Evolutionary conservation across 257 asterid species (phyloP).

Genomic region (Striga asiatica): DNA sequence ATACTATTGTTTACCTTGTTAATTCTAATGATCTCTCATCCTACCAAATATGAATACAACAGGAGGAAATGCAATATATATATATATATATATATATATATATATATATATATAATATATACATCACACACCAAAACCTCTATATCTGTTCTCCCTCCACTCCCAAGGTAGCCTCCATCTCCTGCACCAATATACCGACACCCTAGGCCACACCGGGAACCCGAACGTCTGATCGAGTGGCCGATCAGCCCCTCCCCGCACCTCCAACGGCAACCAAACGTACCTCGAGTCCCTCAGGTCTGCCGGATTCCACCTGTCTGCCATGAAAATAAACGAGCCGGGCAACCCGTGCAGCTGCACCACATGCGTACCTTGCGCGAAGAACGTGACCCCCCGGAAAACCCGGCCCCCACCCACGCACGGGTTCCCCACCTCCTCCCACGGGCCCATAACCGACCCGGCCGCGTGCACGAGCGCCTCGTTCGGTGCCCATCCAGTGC

Average conservation of each 20-base stretch:
- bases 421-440: constrained; percentile 77
- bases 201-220: constrained; percentile 73
- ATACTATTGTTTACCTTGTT: neutral
- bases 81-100: too few relatives aligned
- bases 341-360: constrained; percentile 50
- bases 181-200: constrained; percentile 66
- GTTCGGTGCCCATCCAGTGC: constrained; percentile 85
- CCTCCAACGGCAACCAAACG: constrained; percentile 61
- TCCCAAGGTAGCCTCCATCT: constrained; percentile 63
- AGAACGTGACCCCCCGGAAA: constrained; percentile 45
- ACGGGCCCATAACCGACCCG: constrained; percentile 68
- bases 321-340: constrained; percentile 57
- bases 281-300: constrained; percentile 73
- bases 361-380: constrained; percentile 62
- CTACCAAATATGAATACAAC: neutral
- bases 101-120: too few relatives aligned
- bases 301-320: constrained; percentile 80
- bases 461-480: constrained; percentile 73
- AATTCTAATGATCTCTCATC: neutral
- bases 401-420: constrained; percentile 60
- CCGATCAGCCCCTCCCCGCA: constrained; percentile 54
- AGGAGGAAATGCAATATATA: neutral
- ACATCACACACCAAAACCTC: constrained; percentile 9
- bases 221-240: constrained; percentile 56
- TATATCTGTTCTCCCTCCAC: too few relatives aligned